Evolutionary conservation across 2,329 filamentous ascomycete species (phyloP).

Genomic region (Pyrenophora seminiperda): DNA sequence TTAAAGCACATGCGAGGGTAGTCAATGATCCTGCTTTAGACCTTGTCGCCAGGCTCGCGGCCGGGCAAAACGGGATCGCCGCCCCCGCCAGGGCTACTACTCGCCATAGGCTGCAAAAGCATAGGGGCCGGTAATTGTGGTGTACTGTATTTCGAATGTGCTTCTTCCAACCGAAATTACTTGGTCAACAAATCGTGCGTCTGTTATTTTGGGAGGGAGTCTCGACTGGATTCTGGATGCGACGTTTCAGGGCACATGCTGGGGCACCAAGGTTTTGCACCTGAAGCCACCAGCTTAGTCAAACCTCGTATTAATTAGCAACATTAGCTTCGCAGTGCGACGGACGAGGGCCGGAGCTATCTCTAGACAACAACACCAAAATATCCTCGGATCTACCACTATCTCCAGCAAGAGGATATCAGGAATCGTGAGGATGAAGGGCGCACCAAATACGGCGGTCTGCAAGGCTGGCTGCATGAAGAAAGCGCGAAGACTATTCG

Average conservation of each 20-base stretch:
- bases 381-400: not conserved
- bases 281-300: slow-evolving; percentile 15
- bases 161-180: slow-evolving; percentile 1
- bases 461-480: not conserved
- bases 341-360: slow-evolving; percentile 15
- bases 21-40: slow-evolving; percentile 21
- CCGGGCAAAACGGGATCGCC: slow-evolving; percentile 16
- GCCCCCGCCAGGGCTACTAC: slow-evolving; percentile 18
- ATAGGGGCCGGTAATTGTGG: slow-evolving; percentile 14
- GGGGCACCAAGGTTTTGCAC: not conserved
- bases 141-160: not conserved
- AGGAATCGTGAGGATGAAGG: no score
- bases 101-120: slow-evolving; percentile 21
- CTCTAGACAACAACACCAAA: not conserved
- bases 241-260: slow-evolving; percentile 2
- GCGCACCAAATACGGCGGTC: not conserved
- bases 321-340: slow-evolving; percentile 1
- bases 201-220: not conserved
- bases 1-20: slow-evolving; percentile 3
- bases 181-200: slow-evolving; percentile 7
- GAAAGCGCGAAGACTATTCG: no score
- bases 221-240: not conserved
- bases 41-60: slow-evolving; percentile 14
- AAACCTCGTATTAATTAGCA: slow-evolving; percentile 8
- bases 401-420: not conserved